phyloP scores from a whole-genome alignment of 257 asterid species.

The Fraxinus americana region DNA sequence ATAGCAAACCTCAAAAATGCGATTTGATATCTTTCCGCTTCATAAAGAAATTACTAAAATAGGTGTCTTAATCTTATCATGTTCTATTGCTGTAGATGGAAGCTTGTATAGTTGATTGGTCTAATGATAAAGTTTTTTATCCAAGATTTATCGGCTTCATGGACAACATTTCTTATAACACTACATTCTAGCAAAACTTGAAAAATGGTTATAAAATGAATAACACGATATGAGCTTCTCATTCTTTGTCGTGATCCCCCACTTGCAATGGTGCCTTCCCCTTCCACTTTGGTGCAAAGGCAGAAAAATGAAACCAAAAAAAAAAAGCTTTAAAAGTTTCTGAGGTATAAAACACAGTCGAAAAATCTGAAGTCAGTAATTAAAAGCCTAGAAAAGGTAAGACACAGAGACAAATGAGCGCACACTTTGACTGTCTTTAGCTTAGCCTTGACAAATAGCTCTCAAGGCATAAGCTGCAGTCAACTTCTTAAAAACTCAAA shows the following conservation, averaged over 20 bases:
- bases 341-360: background rate
- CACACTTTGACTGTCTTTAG: background rate
- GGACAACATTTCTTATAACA: conserved; percentile 11
- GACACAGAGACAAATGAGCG: background rate
- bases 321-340: background rate
- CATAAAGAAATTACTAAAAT: background rate
- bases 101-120: conserved; percentile 1
- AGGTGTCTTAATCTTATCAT: conserved; percentile 1
- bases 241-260: background rate
- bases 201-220: background rate
- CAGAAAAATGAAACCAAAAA: background rate
- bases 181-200: conserved; percentile 1
- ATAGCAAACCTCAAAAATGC: background rate
- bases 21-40: conserved; percentile 17
- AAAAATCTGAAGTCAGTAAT: background rate
- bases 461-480: background rate
- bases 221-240: background rate
- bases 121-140: conserved; percentile 17
- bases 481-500: background rate
- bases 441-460: background rate
- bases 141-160: conserved; percentile 11
- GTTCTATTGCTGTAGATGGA: conserved; percentile 11
- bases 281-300: background rate
- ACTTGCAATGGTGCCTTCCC: background rate
- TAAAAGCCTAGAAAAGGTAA: background rate